Percentiles rank a stretch among this genome's conserved stretches.
Conservation (phyloP, 768 basidiomycete genomes). For the Hericium erinaceus region DNA sequence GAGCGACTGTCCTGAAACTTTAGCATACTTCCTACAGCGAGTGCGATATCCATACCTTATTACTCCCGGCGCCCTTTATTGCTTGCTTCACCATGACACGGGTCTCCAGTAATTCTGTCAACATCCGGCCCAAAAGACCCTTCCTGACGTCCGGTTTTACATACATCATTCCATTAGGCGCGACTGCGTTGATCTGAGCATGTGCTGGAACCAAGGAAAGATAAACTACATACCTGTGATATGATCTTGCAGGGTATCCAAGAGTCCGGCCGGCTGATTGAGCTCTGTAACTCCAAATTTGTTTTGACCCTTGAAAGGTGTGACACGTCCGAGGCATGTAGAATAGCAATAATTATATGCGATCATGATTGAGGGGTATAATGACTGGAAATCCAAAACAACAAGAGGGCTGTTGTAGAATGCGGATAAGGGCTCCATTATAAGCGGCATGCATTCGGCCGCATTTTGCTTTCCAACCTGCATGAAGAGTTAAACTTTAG, state of each 20-base stretch:
- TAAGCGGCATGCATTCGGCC: slow-evolving; percentile 90
- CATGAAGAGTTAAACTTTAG: not conserved
- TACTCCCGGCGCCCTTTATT: slow-evolving; percentile 71
- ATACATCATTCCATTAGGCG: slow-evolving; percentile 93
- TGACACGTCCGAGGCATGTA: slow-evolving; percentile 85
- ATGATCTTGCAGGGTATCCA: slow-evolving; percentile 65
- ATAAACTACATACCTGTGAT: slow-evolving; percentile 50
- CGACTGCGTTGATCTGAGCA: slow-evolving; percentile 41
- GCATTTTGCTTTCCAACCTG: slow-evolving; percentile 96
- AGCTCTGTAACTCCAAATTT: slow-evolving; percentile 83
- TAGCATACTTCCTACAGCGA: not conserved
- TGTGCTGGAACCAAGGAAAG: not conserved
- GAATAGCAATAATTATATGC: slow-evolving; percentile 98
- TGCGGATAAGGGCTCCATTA: slow-evolving; percentile 89
- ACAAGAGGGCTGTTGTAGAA: slow-evolving; percentile 90
- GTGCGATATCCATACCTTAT: slow-evolving; percentile 49
- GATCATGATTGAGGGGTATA: slow-evolving; percentile 98
- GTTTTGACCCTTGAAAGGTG: slow-evolving; percentile 78
- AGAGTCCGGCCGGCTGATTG: slow-evolving; percentile 52
- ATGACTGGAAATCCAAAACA: slow-evolving; percentile 91
- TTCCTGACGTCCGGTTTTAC: slow-evolving; percentile 78
- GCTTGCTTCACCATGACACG: slow-evolving; percentile 97
- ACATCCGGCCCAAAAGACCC: slow-evolving; percentile 84
- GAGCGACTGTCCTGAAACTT: slow-evolving; percentile 44
- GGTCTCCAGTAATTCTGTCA: slow-evolving; percentile 86